These are phyloP conservation scores for Rhododendron mucronatum DNA, from an alignment of 148 eudicot species.

Conservation along the genomic window DNA sequence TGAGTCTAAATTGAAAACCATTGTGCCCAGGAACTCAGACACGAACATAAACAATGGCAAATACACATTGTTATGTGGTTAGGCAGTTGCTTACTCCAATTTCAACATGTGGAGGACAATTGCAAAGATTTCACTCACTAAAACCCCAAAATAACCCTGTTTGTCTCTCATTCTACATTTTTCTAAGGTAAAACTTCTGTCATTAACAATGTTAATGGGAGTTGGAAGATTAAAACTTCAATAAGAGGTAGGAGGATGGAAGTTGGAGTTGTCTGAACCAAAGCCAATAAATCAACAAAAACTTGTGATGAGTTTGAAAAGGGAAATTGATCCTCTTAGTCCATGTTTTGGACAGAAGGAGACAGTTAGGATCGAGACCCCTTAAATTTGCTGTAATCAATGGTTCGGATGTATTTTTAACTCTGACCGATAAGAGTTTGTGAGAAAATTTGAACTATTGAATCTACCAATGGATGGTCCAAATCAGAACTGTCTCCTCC, in stretches of 20 bases:
- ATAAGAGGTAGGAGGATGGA: background rate
- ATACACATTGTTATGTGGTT: too few species aligned
- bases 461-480: background rate
- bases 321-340: too few species aligned
- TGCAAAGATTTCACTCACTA: background rate
- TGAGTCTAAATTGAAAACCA: too few species aligned
- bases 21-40: too few species aligned
- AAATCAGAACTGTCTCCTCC: background rate
- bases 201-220: background rate
- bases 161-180: background rate
- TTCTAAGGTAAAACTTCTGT: background rate
- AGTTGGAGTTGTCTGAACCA: background rate
- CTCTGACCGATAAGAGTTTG: background rate
- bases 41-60: too few species aligned
- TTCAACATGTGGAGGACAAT: background rate
- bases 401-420: too few species aligned
- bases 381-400: too few species aligned
- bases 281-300: background rate
- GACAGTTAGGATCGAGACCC: too few species aligned
- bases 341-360: too few species aligned
- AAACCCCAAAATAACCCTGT: background rate
- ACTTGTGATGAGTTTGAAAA: background rate
- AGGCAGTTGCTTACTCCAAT: background rate
- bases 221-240: background rate
- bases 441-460: background rate